phyloP scores from a whole-genome alignment of 768 basidiomycete genomes.

The Suillus bovinus region DNA sequence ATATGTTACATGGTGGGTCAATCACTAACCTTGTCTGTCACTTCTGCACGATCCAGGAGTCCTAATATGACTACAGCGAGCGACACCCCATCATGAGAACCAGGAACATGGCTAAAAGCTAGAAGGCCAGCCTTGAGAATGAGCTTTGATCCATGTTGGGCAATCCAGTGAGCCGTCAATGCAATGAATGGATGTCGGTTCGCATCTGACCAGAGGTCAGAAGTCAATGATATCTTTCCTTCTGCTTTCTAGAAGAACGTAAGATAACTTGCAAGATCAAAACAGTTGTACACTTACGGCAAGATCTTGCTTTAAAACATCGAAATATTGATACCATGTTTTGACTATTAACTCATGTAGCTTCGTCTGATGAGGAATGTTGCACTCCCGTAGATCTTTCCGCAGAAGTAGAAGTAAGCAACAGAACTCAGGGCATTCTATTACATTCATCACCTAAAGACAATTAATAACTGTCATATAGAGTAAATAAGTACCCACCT shows the following conservation, averaged over 20 bases:
- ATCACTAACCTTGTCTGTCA: too few species aligned
- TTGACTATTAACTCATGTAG: constrained; percentile 5
- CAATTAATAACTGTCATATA: not conserved
- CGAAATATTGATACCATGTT: constrained; percentile 1
- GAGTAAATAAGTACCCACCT: not conserved
- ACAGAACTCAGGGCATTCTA: constrained; percentile 1
- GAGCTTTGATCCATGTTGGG: not conserved
- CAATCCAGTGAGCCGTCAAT: constrained; percentile 34
- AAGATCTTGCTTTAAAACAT: not conserved
- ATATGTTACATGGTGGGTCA: too few species aligned
- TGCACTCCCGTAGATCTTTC: constrained; percentile 5
- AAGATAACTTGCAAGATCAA: not conserved
- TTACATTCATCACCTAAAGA: constrained; percentile 5
- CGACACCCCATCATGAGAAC: too few species aligned
- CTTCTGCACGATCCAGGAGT: too few species aligned
- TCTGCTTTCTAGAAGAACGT: not conserved
- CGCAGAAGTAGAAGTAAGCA: not conserved
- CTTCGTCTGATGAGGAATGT: constrained; percentile 15
- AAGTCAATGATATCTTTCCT: constrained; percentile 24
- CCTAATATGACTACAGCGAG: too few species aligned
- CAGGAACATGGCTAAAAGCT: constrained; percentile 15
- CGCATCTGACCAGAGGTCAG: constrained; percentile 36
- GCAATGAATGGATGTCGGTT: constrained; percentile 31
- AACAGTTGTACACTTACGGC: not conserved
- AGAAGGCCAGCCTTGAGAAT: constrained; percentile 10